phyloP scores from a whole-genome alignment of 345 rosid genomes.

The Aurinia saxatilis region DNA sequence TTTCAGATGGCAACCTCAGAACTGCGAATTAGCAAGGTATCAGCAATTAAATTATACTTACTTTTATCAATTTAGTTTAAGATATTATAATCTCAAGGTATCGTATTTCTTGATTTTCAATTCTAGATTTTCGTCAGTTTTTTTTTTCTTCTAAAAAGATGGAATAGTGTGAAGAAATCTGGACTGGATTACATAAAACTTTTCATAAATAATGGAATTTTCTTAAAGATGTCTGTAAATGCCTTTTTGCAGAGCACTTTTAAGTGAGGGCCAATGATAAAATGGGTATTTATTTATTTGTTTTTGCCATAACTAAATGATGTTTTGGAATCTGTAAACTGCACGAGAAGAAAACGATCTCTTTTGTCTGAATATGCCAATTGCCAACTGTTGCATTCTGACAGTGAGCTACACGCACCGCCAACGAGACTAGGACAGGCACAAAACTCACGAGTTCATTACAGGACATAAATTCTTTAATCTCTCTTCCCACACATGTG shows the following conservation, averaged over 20 bases:
- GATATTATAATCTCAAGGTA: not conserved
- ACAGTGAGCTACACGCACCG: conserved; percentile 22
- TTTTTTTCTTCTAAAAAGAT: no score
- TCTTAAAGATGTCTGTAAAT: not conserved
- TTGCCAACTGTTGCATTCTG: conserved; percentile 2
- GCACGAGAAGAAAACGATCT: conserved; percentile 4
- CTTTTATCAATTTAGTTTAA: no score
- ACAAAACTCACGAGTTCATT: conserved; percentile 13
- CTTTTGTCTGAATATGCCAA: conserved; percentile 13
- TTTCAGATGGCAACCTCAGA: conserved; percentile 68
- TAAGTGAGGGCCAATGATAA: conserved; percentile 9
- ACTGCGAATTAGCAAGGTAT: conserved; percentile 52
- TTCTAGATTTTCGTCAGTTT: not conserved
- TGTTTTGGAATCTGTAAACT: conserved; percentile 17
- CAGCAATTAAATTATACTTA: no score
- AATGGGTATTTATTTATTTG: conserved; percentile 7
- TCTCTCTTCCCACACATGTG: conserved; percentile 8
- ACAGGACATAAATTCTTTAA: conserved; percentile 9
- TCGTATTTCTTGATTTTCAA: not conserved
- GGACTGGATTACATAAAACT: no score
- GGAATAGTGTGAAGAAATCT: no score
- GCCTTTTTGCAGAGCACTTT: conserved; percentile 12
- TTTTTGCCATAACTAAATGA: conserved; percentile 6
- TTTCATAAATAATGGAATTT: no score
- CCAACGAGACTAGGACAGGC: conserved; percentile 3